A percentile compares a stretch with the other conserved stretches of the same genome.
phyloP scores from a whole-genome alignment of 768 basidiomycete species.

The Mycena chlorophos region DNA sequence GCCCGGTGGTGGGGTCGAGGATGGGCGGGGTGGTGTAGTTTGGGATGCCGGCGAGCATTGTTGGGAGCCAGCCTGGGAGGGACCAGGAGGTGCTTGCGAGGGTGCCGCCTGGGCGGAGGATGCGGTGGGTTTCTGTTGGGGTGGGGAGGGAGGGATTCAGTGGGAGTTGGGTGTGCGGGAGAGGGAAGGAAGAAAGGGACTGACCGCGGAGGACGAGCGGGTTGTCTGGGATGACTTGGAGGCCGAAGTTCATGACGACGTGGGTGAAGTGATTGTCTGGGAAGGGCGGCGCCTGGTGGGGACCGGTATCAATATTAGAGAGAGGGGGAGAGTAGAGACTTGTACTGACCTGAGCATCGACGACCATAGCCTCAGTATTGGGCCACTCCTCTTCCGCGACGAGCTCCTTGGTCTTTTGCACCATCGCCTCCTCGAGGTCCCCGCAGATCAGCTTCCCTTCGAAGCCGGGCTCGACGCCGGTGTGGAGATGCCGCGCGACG shows the following conservation, averaged over 20 bases:
- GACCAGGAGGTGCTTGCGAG: constrained; percentile 5
- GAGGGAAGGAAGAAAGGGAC: neutral
- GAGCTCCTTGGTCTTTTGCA: neutral
- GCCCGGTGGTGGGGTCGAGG: constrained; percentile 1
- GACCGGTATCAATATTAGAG: neutral
- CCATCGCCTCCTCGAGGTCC: neutral
- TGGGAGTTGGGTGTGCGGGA: neutral
- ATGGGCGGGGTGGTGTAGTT: neutral
- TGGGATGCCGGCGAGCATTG: neutral
- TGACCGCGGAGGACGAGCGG: neutral
- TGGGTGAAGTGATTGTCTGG: neutral
- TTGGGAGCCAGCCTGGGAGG: constrained; percentile 9
- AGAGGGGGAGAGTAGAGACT: neutral
- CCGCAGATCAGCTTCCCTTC: neutral
- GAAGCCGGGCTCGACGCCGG: neutral
- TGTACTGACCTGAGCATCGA: neutral
- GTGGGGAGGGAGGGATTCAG: neutral
- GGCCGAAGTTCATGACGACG: neutral
- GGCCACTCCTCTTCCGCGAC: neutral
- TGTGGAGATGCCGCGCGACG: neutral
- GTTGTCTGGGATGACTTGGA: neutral
- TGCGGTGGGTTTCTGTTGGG: constrained; percentile 9
- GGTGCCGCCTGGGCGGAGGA: constrained; percentile 10
- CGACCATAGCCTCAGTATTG: neutral
- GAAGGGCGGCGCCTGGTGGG: neutral